Evolutionary conservation across 129 eudicot genomes (phyloP).

Genomic region (Centaurea solstitialis): DNA sequence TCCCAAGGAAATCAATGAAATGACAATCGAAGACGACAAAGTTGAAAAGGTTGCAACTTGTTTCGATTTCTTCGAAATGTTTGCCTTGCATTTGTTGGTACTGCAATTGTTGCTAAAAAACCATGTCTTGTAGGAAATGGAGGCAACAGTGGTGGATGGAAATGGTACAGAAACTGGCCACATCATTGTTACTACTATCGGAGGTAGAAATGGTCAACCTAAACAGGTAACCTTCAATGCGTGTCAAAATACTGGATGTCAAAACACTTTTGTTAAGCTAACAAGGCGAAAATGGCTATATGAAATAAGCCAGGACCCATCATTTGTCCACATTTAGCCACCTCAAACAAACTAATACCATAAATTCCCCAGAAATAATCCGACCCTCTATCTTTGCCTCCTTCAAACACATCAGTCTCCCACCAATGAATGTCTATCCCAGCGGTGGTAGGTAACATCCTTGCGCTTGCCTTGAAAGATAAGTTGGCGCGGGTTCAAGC

Average conservation of each 20-base stretch:
- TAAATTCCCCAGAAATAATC: too few species aligned
- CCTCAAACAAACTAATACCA: background rate
- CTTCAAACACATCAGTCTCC: background rate
- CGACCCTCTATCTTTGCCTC: background rate
- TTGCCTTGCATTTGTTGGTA: background rate
- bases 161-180: constrained; percentile 69
- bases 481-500: too few species aligned
- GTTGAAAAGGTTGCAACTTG: constrained; percentile 46
- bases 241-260: background rate
- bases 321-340: background rate
- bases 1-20: constrained; percentile 64
- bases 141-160: constrained; percentile 61
- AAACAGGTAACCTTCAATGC: constrained; percentile 39
- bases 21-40: constrained; percentile 62
- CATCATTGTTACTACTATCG: constrained; percentile 65
- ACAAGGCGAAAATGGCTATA: too few species aligned
- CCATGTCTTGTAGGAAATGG: constrained; percentile 50
- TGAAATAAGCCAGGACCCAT: too few species aligned
- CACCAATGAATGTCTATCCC: too few species aligned
- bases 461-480: too few species aligned
- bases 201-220: constrained; percentile 69
- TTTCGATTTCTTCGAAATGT: background rate
- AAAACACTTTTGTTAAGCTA: too few species aligned
- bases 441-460: too few species aligned
- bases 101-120: constrained; percentile 8